These are phyloP conservation scores for Zygoascus tannicola DNA, from an alignment of 805 yeast genomes.

Conservation along the genomic window DNA sequence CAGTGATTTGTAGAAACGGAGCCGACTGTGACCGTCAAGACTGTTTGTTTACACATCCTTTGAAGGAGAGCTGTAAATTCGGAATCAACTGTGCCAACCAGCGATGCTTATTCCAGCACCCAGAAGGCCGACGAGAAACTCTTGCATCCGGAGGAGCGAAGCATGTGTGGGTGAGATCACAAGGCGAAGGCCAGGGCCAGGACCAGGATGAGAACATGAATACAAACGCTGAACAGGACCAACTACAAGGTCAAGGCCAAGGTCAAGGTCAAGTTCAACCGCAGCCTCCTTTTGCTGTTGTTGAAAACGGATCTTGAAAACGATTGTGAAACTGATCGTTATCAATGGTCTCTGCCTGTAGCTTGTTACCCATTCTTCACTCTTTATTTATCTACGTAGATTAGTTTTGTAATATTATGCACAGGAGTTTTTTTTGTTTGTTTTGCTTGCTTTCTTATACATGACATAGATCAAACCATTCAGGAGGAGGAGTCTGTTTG, in stretches of 20 bases:
- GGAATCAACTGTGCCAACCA: conserved; percentile 66
- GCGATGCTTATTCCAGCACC: conserved; percentile 68
- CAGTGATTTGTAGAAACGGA: conserved; percentile 75
- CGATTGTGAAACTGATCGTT: neutral
- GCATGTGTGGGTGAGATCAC: conserved; percentile 10
- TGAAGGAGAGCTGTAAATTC: conserved; percentile 70
- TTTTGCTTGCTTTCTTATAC: neutral
- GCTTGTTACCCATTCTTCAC: no score
- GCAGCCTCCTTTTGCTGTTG: neutral
- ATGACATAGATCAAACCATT: conserved; percentile 10
- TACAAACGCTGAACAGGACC: conserved; percentile 11
- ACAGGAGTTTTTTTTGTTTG: neutral
- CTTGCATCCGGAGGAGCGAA: conserved; percentile 20
- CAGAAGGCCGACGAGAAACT: conserved; percentile 48
- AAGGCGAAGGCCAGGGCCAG: neutral
- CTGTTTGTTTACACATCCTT: conserved; percentile 77
- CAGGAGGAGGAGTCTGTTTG: conserved; percentile 19
- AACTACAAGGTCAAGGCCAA: neutral
- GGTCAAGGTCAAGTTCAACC: neutral
- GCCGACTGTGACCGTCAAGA: conserved; percentile 67
- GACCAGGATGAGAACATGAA: neutral
- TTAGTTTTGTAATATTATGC: neutral
- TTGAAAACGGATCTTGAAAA: neutral
- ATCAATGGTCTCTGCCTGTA: no score
- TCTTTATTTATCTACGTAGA: neutral